Evolutionary conservation across 768 basidiomycete genomes (phyloP).

Genomic region (Jaapia argillacea): DNA sequence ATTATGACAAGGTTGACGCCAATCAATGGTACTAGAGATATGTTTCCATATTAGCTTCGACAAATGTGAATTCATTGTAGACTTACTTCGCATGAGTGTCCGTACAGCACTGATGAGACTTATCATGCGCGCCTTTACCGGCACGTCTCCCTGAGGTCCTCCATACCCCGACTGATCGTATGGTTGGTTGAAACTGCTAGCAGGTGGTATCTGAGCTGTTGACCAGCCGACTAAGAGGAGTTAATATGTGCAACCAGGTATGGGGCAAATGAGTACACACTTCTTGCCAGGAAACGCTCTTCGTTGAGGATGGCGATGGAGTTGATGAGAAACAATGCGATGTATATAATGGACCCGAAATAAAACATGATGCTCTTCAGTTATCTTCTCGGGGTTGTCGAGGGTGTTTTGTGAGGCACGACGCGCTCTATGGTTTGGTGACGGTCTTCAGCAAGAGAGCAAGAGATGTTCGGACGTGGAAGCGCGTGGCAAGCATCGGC

Average conservation of each 20-base stretch:
- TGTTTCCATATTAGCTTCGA: conserved; percentile 7
- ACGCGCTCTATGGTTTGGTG: conserved; percentile 5
- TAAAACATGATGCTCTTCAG: conserved; percentile 48
- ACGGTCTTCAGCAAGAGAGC: background rate
- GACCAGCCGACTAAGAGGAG: conserved; percentile 76
- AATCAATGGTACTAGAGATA: conserved; percentile 82
- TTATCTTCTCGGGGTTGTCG: conserved; percentile 11
- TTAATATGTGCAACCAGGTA: conserved; percentile 1
- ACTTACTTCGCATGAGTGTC: conserved; percentile 95
- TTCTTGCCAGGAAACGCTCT: conserved; percentile 89
- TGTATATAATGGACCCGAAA: conserved; percentile 74
- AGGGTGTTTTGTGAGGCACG: conserved; percentile 13
- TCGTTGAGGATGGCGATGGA: conserved; percentile 93
- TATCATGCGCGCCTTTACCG: conserved; percentile 79
- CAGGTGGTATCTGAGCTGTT: conserved; percentile 46
- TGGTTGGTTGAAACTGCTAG: conserved; percentile 49
- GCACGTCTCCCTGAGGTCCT: conserved; percentile 41
- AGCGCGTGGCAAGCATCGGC: too few species aligned
- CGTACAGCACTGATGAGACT: conserved; percentile 92
- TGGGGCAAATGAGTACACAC: conserved; percentile 31
- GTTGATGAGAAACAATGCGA: conserved; percentile 82
- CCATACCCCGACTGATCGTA: conserved; percentile 61
- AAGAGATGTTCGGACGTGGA: background rate
- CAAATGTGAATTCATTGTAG: conserved; percentile 6
- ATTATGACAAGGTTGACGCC: conserved; percentile 81